Evolutionary conservation across 441 rosid species (phyloP).

Genomic region (Monsonia emarginata): DNA sequence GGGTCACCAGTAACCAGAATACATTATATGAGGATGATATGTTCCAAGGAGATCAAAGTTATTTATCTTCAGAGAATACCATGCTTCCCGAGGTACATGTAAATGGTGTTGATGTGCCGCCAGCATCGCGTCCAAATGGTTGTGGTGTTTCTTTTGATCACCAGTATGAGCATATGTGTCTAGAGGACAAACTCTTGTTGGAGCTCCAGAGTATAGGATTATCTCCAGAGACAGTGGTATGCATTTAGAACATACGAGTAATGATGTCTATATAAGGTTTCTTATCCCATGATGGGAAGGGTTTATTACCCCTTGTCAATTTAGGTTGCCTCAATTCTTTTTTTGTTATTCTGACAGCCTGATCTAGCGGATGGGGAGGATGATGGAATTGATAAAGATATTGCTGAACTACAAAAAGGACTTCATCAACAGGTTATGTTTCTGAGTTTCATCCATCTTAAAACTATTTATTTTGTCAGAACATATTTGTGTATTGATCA

Average conservation of each 20-base stretch:
- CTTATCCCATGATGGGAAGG: not conserved
- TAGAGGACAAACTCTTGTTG: conserved; percentile 65
- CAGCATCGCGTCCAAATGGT: conserved; percentile 24
- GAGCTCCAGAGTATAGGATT: conserved; percentile 83
- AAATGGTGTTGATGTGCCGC: conserved; percentile 36
- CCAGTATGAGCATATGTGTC: conserved; percentile 56
- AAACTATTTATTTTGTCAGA: not conserved
- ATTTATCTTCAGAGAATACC: conserved; percentile 42
- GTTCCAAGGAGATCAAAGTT: conserved; percentile 52
- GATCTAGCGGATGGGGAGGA: conserved; percentile 78
- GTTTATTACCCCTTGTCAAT: not conserved
- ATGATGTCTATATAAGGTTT: conserved; percentile 1
- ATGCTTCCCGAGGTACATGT: conserved; percentile 26
- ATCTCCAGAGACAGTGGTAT: conserved; percentile 72
- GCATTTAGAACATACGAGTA: conserved; percentile 15
- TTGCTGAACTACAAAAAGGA: conserved; percentile 55
- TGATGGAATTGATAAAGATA: conserved; percentile 47
- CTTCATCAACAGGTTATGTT: conserved; percentile 55
- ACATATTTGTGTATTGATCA: not conserved
- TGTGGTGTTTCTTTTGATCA: conserved; percentile 38
- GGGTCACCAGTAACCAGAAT: conserved; percentile 38
- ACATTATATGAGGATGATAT: conserved; percentile 17
- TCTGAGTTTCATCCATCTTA: not conserved
- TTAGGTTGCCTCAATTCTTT: not conserved
- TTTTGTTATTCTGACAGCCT: conserved; percentile 50